A percentile compares a stretch with the other conserved stretches of the same genome.
Evolutionary conservation across 805 yeast species (phyloP).

Genomic region (Candida gorgasii): DNA sequence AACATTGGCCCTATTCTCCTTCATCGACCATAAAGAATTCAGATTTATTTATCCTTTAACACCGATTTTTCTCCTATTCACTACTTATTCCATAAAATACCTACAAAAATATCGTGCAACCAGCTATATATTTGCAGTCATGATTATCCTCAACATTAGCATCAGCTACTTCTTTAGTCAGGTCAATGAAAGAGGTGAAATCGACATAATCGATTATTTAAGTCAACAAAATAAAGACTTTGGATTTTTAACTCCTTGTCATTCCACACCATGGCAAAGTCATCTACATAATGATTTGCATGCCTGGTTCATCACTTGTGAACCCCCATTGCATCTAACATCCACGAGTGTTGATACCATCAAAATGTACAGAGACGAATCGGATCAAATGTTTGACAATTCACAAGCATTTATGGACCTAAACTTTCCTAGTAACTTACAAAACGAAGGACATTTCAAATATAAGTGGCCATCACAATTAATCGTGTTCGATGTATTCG

Average conservation of each 20-base stretch:
- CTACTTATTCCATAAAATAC: constrained; percentile 41
- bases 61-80: constrained; percentile 63
- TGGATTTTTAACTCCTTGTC: constrained; percentile 93
- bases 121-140: constrained; percentile 13
- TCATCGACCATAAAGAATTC: constrained; percentile 83
- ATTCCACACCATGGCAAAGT: constrained; percentile 94
- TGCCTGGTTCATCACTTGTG: constrained; percentile 84
- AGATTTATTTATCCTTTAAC: constrained; percentile 84
- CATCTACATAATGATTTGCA: constrained; percentile 58
- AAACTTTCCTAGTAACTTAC: constrained; percentile 44
- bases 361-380: constrained; percentile 71
- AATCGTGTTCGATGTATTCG: constrained; percentile 68
- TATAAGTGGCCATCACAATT: constrained; percentile 69
- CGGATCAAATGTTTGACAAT: constrained; percentile 76
- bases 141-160: constrained; percentile 33
- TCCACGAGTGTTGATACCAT: constrained; percentile 25
- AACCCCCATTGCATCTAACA: constrained; percentile 69
- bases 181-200: constrained; percentile 86
- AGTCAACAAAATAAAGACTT: constrained; percentile 46
- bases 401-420: constrained; percentile 56
- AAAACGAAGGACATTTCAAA: not conserved
- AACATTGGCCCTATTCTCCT: constrained; percentile 59
- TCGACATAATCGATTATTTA: constrained; percentile 60
- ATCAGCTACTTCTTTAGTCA: constrained; percentile 56
- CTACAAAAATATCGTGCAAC: not conserved